Base-by-base conservation (phyloP, 495 filamentous ascomycete genomes). In the Aspergillus funiculosus region DNA sequence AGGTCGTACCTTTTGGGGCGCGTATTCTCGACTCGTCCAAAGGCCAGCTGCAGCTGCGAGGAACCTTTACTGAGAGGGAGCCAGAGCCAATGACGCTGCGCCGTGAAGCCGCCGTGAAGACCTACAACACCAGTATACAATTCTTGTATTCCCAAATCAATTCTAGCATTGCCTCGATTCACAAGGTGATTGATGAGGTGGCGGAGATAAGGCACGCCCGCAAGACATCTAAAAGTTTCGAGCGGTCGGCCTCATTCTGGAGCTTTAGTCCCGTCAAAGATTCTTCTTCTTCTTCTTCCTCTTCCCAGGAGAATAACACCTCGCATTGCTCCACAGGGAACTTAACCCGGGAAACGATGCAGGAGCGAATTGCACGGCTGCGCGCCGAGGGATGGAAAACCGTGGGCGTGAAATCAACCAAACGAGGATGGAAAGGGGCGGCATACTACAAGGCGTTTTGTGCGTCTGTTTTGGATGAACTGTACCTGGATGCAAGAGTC, bases 231-330 rank as follows among this genome's bases (percentile, higher is more conserved):
- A 60, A 54, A 25, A 46, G 44, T 7, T 37, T 64, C 25, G 47
- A 43, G 0, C 66, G 61, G 3, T 58, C 58, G 6, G 50, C 49
- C 0, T 73, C 67, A 0, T 71, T 70, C 44, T 73, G 69, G 69
- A 69, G 52, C 22, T 72, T 73, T 39, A 52, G 53, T 25, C 57
- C 57, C 7, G 24, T 64, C 19, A 57, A 27, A 27, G 37, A 37
- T 1, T 28, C 25, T 17, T 34, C 21, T 0, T 39, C 24, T 14
- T 21, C 24, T 14, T 17, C 19, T 24, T 21, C 39, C 1, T 3
- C 26, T n/a, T 14, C 24, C 0, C 26, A 15, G 0, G 32, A 38
- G 9, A 26, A 39, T 3, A 51, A 52, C 13, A 35, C 8, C 1
- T 31, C 31, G n/a, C n/a, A n/a, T n/a, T 10, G 19, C 22, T 22